Percentiles rank a stretch among this genome's conserved stretches.
Evolutionary conservation across 257 asterid species (phyloP).

Genomic region (Ballota nigra): DNA sequence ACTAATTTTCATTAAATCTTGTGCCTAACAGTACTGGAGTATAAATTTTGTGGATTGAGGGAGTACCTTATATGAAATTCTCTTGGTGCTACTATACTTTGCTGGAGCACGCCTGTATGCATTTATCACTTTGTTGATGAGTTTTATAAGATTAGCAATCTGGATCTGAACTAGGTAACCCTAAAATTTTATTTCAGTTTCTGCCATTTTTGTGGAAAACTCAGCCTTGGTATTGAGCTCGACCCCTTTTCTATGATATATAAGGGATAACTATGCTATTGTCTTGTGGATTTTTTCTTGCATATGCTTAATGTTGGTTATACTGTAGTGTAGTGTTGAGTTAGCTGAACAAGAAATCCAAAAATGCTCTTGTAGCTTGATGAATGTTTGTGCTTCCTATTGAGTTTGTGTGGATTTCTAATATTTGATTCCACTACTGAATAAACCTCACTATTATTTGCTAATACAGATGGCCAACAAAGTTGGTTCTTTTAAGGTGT

Average conservation of each 20-base stretch:
- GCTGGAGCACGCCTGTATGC: not conserved
- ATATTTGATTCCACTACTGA: too few relatives aligned
- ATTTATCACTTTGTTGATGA: not conserved
- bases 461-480: not conserved
- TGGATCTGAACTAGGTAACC: not conserved
- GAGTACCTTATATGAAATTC: not conserved
- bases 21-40: too few relatives aligned
- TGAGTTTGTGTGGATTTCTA: too few relatives aligned
- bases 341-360: not conserved
- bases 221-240: not conserved
- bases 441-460: not conserved
- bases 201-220: not conserved
- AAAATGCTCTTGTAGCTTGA: not conserved
- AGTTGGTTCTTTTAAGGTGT: slow-evolving; percentile 10
- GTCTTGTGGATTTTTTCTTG: not conserved
- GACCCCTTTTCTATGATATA: not conserved
- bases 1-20: too few relatives aligned
- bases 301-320: slow-evolving; percentile 7
- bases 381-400: not conserved
- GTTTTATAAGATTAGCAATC: not conserved
- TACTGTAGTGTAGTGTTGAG: not conserved
- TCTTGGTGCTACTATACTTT: not conserved
- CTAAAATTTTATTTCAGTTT: not conserved
- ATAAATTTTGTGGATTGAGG: too few relatives aligned
- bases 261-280: not conserved